Evolutionary conservation across 352 stramenopile genomes (phyloP), one percentile per base, ranked within the genome.

Genomic region (Hyaloperonospora brassicae): DNA sequence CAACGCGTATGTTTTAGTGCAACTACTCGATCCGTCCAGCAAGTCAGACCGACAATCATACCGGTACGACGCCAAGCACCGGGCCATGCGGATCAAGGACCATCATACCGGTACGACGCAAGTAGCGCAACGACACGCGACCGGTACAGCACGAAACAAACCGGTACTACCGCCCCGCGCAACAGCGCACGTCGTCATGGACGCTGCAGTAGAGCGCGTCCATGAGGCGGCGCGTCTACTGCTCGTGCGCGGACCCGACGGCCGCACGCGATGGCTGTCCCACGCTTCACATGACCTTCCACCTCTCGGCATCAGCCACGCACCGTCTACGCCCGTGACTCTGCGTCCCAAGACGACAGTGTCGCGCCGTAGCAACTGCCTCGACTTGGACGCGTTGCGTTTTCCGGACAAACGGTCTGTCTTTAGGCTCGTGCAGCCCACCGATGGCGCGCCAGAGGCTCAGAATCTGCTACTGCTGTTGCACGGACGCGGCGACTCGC

Each of bases 381-480:
- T 68, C n/a, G 65, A 70, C 39, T 53, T 70, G 39, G 48, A 60
- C 51, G 43, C 54, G 31, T 57, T 41, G 34, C 35, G 52, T 36
- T 66, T 76, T 58, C 45, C 59, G 0, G 0, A 36, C 44, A 24
- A 22, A 25, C 45, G 27, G 27, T 8, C 65, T 14, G 30, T 41
- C 48, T 83, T 86, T 41, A 24, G 60, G 8, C 48, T 70, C 10
- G 45, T 73, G 14, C 39, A 64, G n/a, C 1, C 59, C 1, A 43
- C n/a, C n/a, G n/a, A 47, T 17, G 46, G 62, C 22, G 45, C 48
- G 3, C 45, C 68, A 13, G 42, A 62, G 30, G 50, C 68, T 39
- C 71, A 88, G 47, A 89, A 86, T 44, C 23, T 86, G 23, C 55
- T 87, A 5, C 24, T 89, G 27, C 70, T 87, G 50, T 58, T 89